A percentile compares a stretch with the other conserved stretches of the same genome.
Conservation (phyloP, 257 asterid species). For the Linaria vulgaris region DNA sequence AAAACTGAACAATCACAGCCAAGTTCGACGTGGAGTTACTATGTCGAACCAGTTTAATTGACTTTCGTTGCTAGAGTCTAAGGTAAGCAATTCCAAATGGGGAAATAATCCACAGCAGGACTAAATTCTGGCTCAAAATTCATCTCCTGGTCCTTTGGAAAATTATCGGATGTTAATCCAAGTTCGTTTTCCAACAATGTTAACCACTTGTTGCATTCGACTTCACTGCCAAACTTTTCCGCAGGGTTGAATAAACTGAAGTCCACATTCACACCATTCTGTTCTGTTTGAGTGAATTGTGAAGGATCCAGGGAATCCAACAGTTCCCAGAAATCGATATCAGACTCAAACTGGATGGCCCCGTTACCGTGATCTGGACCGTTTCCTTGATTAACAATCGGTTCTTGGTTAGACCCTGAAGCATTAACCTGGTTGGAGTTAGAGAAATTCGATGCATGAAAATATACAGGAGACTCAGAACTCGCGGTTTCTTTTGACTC, state of each 20-base stretch:
- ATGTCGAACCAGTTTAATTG: neutral
- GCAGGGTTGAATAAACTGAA: neutral
- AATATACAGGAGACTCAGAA: slow-evolving; percentile 27
- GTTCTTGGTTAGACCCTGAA: neutral
- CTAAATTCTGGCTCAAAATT: slow-evolving; percentile 28
- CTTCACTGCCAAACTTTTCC: slow-evolving; percentile 16
- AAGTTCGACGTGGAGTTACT: too few relatives aligned
- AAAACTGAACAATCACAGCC: neutral
- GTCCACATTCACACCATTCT: neutral
- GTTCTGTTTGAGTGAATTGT: slow-evolving; percentile 12
- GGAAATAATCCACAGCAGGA: slow-evolving; percentile 29
- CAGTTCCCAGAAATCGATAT: slow-evolving; percentile 43
- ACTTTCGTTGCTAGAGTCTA: slow-evolving; percentile 18
- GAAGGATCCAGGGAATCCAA: slow-evolving; percentile 31
- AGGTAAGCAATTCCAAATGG: slow-evolving; percentile 37
- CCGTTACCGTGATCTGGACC: slow-evolving; percentile 18
- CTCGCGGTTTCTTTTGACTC: slow-evolving; percentile 14
- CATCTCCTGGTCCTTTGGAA: slow-evolving; percentile 7
- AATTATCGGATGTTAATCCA: slow-evolving; percentile 36
- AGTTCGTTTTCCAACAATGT: slow-evolving; percentile 54
- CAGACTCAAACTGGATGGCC: slow-evolving; percentile 42
- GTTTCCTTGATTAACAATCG: neutral
- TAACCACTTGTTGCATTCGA: slow-evolving; percentile 45
- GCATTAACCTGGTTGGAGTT: slow-evolving; percentile 6
- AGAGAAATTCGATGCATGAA: slow-evolving; percentile 26